Base-by-base conservation (phyloP, 179 eudicot species). In the Silene vulgaris region DNA sequence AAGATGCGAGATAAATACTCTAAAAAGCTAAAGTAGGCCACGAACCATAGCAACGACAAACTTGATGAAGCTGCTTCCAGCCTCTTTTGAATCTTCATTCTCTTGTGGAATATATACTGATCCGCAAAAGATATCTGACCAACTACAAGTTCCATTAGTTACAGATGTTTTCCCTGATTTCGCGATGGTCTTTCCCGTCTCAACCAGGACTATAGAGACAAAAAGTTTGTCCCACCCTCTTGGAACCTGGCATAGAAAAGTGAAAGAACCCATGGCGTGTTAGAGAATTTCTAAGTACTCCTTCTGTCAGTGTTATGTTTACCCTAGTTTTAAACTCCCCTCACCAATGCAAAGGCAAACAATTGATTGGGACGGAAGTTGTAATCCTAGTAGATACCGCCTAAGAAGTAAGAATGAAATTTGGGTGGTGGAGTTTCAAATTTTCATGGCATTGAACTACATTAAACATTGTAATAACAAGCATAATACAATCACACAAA, bases 181-280 rank as follows among this genome's bases (percentile, higher is more conserved):
- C n/a, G 82, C 86, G 63, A 88, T 65, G 21, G 90, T 82, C 79
- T 87, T 94, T 72, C 97, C 98, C n/a, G 97, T 90, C 83, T 90
- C 97, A 59, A 79, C 84, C 19, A 87, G 87, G 64, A 86, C 77
- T 43, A 90, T 59, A 45, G 88, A 85, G 75, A 94, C 85, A 40
- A 83, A 84, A 40, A 94, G 96, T 86, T 85, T 94, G 83, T 94
- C 98, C 98, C 97, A 94, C 83, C 93, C 97, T 80, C 88, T 90
- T 14, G 98, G 98, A 75, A 92, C 97, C 98, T 94, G 82, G 65
- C 71, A 61, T 56, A 52, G 63, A 66, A 16, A 26, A 80, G 32
- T 1, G 52, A 56, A 35, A 11, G 13, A 52, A 57, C 29, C 50
- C 40, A 50, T 17, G 7, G 56, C 2, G 60, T 40, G n/a, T 63